Percentiles rank a stretch among this genome's conserved stretches.
phyloP scores from a whole-genome alignment of 2,329 filamentous ascomycete genomes.

The Aspergillus bombycis region DNA sequence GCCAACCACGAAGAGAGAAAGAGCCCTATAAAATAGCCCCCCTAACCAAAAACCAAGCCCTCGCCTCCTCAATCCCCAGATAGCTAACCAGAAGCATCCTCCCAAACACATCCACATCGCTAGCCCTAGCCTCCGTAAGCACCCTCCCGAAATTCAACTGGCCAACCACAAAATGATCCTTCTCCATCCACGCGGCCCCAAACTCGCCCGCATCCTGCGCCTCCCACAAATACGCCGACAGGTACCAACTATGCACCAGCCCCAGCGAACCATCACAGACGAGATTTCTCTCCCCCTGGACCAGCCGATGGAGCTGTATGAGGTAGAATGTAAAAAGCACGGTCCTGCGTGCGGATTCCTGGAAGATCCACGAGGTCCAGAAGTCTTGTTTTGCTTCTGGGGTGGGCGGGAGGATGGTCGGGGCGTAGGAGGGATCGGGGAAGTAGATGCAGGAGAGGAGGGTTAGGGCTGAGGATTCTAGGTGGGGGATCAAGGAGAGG shows the following conservation, averaged over 20 bases:
- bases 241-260: slow-evolving; percentile 32
- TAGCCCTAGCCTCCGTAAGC: slow-evolving; percentile 24
- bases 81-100: slow-evolving; percentile 32
- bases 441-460: slow-evolving; percentile 25
- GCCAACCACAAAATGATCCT: slow-evolving; percentile 29
- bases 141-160: slow-evolving; percentile 28
- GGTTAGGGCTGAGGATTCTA: slow-evolving; percentile 23
- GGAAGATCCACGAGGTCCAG: slow-evolving; percentile 57
- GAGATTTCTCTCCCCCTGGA: slow-evolving; percentile 21
- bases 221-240: slow-evolving; percentile 33
- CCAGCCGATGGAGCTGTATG: slow-evolving; percentile 26
- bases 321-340: slow-evolving; percentile 55
- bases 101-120: slow-evolving; percentile 33
- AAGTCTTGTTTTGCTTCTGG: slow-evolving; percentile 48
- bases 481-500: slow-evolving; percentile 43
- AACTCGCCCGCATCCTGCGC: slow-evolving; percentile 32
- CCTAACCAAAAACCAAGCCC: slow-evolving; percentile 29
- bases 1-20: not conserved
- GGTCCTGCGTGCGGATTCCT: slow-evolving; percentile 59
- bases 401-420: slow-evolving; percentile 29
- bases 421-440: slow-evolving; percentile 15
- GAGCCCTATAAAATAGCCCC: slow-evolving; percentile 18
- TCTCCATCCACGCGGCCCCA: slow-evolving; percentile 30
- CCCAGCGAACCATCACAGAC: slow-evolving; percentile 32
- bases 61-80: slow-evolving; percentile 29